Percentiles rank a stretch among this genome's conserved stretches.
Conservation (phyloP, 2,329 filamentous ascomycete species). For the Helotiales sp. region DNA sequence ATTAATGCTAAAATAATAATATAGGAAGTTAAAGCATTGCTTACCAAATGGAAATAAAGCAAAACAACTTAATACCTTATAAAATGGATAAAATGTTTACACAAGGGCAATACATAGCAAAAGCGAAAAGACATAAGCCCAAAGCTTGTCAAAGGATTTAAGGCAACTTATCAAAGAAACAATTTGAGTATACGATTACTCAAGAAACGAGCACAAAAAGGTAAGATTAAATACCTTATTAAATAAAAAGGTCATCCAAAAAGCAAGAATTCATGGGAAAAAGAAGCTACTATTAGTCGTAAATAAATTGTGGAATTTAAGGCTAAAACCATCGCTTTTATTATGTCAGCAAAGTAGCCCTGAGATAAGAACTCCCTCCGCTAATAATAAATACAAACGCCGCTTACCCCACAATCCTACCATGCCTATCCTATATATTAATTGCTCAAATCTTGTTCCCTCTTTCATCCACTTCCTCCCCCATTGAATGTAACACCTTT, state of each 20-base stretch:
- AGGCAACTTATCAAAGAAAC: conserved; percentile 30
- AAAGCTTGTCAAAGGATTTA: conserved; percentile 25
- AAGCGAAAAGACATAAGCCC: conserved; percentile 26
- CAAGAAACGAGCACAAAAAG: conserved; percentile 21
- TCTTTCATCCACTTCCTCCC: too few species aligned
- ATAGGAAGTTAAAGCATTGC: conserved; percentile 32
- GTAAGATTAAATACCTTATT: conserved; percentile 27
- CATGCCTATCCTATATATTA: too few species aligned
- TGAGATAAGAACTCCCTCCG: too few species aligned
- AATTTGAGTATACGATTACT: conserved; percentile 21
- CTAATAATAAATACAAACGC: too few species aligned
- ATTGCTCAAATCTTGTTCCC: too few species aligned
- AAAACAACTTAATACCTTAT: conserved; percentile 33
- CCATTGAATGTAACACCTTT: too few species aligned
- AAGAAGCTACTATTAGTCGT: too few species aligned
- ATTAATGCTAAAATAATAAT: conserved; percentile 20
- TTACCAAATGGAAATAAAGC: conserved; percentile 32
- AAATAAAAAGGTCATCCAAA: conserved; percentile 26
- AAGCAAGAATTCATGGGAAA: too few species aligned
- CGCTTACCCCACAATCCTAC: too few species aligned
- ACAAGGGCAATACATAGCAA: conserved; percentile 32
- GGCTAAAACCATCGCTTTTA: too few species aligned
- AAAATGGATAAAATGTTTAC: conserved; percentile 33
- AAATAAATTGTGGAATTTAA: too few species aligned
- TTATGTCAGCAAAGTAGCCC: too few species aligned